phyloP scores from a whole-genome alignment of 148 eudicot genomes.

The Vaccinium myrtillus region DNA sequence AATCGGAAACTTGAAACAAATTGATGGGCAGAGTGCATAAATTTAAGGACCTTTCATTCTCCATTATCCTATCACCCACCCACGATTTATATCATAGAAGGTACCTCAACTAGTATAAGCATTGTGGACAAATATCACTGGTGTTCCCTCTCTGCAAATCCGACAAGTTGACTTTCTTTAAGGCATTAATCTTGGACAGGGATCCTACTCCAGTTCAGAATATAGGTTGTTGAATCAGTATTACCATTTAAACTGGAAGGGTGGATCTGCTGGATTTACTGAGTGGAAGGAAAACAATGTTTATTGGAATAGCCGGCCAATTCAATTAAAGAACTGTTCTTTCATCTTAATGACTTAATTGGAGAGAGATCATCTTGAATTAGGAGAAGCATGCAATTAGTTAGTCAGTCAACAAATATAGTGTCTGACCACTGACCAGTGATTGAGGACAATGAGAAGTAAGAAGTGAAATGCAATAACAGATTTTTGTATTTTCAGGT shows the following conservation, averaged over 20 bases:
- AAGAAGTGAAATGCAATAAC: not conserved
- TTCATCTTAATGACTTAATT: not conserved
- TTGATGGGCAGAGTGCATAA: not conserved
- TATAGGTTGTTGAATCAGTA: not conserved
- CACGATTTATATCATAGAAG: not conserved
- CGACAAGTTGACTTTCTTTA: not conserved
- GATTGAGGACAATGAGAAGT: not conserved
- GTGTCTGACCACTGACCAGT: not conserved
- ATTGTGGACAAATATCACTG: not conserved
- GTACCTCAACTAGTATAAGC: not conserved
- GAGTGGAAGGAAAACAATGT: not conserved
- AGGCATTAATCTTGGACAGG: not conserved
- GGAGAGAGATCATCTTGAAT: not conserved
- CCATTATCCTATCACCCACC: not conserved
- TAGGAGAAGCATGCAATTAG: not conserved
- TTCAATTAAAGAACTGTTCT: not conserved
- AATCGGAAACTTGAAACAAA: not conserved
- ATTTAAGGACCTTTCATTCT: not conserved
- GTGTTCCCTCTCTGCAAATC: not conserved
- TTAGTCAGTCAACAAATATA: not conserved
- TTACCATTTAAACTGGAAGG: not conserved
- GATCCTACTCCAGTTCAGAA: not conserved
- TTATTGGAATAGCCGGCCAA: not conserved
- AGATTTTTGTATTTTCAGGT: not conserved
- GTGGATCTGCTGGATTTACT: not conserved